A percentile compares a stretch with the other conserved stretches of the same genome.
Conservation (phyloP, 2,329 filamentous ascomycete species). For the Hortaea werneckii region DNA sequence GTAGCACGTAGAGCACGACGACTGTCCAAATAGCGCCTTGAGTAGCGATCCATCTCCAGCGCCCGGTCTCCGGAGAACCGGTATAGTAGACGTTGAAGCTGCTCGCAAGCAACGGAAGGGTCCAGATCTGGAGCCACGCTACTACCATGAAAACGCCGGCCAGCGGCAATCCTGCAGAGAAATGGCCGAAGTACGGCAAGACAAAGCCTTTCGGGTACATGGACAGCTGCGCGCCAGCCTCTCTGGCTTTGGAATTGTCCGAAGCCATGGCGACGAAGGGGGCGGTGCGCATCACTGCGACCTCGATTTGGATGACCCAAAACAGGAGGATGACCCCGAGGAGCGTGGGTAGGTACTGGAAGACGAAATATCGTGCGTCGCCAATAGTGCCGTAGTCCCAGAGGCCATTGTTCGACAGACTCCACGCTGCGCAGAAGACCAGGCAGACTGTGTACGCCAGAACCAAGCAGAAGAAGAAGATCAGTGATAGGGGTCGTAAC, state of each 20-base stretch:
- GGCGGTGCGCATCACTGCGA: conserved; percentile 62
- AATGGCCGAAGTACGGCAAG: conserved; percentile 57
- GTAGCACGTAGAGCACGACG: conserved; percentile 60
- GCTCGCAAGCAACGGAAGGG: conserved; percentile 70
- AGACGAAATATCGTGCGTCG: conserved; percentile 69
- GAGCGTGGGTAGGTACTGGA: conserved; percentile 74
- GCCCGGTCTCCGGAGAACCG: conserved; percentile 44
- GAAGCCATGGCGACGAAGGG: conserved; percentile 72
- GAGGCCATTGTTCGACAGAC: conserved; percentile 52
- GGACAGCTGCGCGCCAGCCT: conserved; percentile 55
- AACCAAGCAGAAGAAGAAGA: conserved; percentile 50
- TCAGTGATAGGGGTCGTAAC: conserved; percentile 56
- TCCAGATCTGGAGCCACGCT: conserved; percentile 70
- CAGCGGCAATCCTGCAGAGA: conserved; percentile 57
- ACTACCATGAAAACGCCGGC: conserved; percentile 55
- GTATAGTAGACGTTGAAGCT: conserved; percentile 60
- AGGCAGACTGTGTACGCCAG: conserved; percentile 62
- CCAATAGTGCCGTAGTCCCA: conserved; percentile 59
- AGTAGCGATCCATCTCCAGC: conserved; percentile 72
- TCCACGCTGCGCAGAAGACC: conserved; percentile 63
- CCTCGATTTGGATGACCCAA: conserved; percentile 66
- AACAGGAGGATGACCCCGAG: conserved; percentile 61
- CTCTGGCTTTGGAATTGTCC: conserved; percentile 45
- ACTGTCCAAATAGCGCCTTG: conserved; percentile 70
- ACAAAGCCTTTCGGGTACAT: conserved; percentile 54